Conservation (phyloP, 2,329 filamentous ascomycete genomes). For the Calcarisporium arbuscula region DNA sequence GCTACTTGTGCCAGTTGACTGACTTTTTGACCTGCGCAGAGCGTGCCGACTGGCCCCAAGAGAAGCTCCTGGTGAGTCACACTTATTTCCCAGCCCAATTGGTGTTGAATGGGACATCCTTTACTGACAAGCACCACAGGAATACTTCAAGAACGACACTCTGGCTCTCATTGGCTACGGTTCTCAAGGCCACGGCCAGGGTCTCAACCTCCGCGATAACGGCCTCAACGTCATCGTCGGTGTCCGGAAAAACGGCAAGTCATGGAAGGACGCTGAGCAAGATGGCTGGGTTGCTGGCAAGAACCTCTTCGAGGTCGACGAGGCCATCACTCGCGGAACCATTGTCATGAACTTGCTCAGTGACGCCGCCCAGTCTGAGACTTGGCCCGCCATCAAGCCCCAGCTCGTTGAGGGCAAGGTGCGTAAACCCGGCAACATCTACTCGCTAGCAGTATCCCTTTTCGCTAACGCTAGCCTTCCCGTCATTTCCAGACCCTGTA, state of each 20-base stretch:
- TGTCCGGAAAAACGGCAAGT: slow-evolving; percentile 96
- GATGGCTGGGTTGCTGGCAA: slow-evolving; percentile 98
- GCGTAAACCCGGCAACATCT: slow-evolving; percentile 21
- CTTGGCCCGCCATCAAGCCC: slow-evolving; percentile 97
- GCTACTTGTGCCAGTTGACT: slow-evolving; percentile 19
- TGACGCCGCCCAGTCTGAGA: slow-evolving; percentile 97
- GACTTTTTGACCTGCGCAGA: slow-evolving; percentile 46
- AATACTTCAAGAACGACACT: slow-evolving; percentile 99
- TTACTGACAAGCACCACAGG: slow-evolving; percentile 48
- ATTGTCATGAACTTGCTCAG: slow-evolving; percentile 99
- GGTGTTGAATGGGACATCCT: background rate
- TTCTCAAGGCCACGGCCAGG: slow-evolving; percentile 97
- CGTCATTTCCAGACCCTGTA: slow-evolving; percentile 71
- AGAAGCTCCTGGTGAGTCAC: slow-evolving; percentile 86
- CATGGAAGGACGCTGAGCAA: slow-evolving; percentile 94
- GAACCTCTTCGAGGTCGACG: slow-evolving; percentile 98
- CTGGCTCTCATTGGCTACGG: slow-evolving; percentile 98
- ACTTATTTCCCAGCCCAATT: background rate
- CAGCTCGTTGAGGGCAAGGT: slow-evolving; percentile 98
- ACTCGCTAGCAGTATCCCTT: no score
- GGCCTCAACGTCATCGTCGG: slow-evolving; percentile 98
- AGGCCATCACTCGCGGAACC: slow-evolving; percentile 88
- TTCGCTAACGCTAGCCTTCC: slow-evolving; percentile 20
- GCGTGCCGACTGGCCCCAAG: slow-evolving; percentile 95
- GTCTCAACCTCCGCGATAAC: slow-evolving; percentile 99